A percentile compares a stretch with the other conserved stretches of the same genome.
Conservation (phyloP, 495 filamentous ascomycete species). For the Xylaria acuta region DNA sequence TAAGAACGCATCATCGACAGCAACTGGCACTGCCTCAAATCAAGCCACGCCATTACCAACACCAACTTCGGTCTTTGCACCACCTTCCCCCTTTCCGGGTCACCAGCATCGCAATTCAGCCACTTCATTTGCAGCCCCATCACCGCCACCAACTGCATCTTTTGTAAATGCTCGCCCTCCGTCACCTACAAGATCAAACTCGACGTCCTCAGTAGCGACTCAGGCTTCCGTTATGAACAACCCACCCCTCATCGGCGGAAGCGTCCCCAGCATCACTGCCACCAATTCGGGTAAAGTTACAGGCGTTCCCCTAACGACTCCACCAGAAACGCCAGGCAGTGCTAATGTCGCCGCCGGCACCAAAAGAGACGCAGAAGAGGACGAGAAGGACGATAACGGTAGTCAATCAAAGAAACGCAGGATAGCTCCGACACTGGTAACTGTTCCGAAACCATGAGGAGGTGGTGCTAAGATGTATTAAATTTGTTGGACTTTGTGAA, state of each 20-base stretch:
- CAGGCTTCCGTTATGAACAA: slow-evolving; percentile 68
- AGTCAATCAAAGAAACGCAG: slow-evolving; percentile 72
- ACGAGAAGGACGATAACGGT: slow-evolving; percentile 54
- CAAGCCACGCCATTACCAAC: slow-evolving; percentile 70
- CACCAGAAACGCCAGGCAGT: slow-evolving; percentile 77
- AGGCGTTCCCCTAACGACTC: slow-evolving; percentile 69
- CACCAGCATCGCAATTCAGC: slow-evolving; percentile 59
- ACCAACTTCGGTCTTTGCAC: slow-evolving; percentile 64
- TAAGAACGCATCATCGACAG: slow-evolving; percentile 50
- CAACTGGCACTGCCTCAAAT: slow-evolving; percentile 53
- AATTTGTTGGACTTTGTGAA: not conserved
- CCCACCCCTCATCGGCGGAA: slow-evolving; percentile 75
- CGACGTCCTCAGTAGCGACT: slow-evolving; percentile 82
- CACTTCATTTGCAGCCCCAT: slow-evolving; percentile 60
- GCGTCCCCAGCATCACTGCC: slow-evolving; percentile 75
- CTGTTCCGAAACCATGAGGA: slow-evolving; percentile 21
- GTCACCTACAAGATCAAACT: slow-evolving; percentile 83
- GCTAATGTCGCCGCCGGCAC: slow-evolving; percentile 52
- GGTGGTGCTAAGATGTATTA: not conserved
- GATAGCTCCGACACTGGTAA: slow-evolving; percentile 75
- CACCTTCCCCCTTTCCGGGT: slow-evolving; percentile 62
- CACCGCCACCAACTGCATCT: slow-evolving; percentile 58
- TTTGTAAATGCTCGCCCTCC: slow-evolving; percentile 64
- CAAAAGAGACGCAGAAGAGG: slow-evolving; percentile 66
- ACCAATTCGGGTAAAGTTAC: slow-evolving; percentile 65